Evolutionary conservation across 2,329 filamentous ascomycete species (phyloP).

Genomic region (Fusarium sp.): DNA sequence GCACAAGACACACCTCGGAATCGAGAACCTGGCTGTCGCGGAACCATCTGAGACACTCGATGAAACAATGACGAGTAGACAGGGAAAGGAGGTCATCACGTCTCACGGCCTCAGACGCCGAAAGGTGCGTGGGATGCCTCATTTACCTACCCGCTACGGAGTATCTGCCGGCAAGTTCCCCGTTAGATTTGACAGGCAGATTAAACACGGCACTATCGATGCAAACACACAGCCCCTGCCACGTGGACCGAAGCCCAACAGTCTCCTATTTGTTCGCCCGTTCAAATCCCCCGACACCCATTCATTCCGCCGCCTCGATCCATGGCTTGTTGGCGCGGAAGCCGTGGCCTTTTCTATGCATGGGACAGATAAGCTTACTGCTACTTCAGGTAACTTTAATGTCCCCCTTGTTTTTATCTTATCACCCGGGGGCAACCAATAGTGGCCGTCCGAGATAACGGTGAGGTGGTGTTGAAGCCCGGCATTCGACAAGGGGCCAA

Average conservation of each 20-base stretch:
- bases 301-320: not conserved
- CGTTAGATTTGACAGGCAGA: not conserved
- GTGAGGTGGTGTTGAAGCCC: not conserved
- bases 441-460: not conserved
- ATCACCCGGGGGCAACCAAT: not conserved
- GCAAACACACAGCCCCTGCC: not conserved
- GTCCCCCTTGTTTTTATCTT: slow-evolving; percentile 2
- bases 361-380: not conserved
- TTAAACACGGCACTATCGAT: not conserved
- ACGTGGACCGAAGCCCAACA: not conserved
- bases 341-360: not conserved
- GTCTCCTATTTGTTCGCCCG: not conserved
- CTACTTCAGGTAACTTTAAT: not conserved
- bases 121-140: not conserved
- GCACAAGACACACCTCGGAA: not conserved
- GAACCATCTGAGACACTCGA: not conserved
- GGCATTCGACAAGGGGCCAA: not conserved
- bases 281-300: not conserved
- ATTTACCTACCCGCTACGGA: not conserved
- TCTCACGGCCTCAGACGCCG: not conserved
- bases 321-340: not conserved
- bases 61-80: not conserved
- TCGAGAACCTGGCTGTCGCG: not conserved
- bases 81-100: not conserved
- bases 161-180: not conserved